A percentile compares a stretch with the other conserved stretches of the same genome.
These are phyloP conservation scores for Lepidium didymum DNA, from an alignment of 345 rosid genomes.

Conservation along the genomic window DNA sequence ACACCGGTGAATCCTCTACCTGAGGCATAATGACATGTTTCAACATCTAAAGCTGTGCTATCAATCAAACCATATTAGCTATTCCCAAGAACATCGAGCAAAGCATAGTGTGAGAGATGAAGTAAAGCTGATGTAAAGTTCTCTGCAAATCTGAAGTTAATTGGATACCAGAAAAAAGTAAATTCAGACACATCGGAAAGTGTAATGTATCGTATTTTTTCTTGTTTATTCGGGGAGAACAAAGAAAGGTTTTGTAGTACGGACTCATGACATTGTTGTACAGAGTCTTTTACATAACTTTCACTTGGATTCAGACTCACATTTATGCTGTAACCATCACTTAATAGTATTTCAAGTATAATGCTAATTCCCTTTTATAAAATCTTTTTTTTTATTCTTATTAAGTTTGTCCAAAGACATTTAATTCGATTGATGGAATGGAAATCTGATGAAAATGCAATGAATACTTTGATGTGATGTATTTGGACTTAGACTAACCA, in stretches of 20 bases:
- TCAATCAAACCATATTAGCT: neutral
- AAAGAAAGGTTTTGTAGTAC: neutral
- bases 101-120: neutral
- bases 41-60: slow-evolving; percentile 14
- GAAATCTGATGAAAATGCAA: neutral
- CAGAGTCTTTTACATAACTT: slow-evolving; percentile 9
- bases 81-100: neutral
- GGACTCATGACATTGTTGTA: slow-evolving; percentile 12
- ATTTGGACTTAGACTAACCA: slow-evolving; percentile 5
- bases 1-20: neutral
- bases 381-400: neutral
- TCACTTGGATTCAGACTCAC: slow-evolving; percentile 14
- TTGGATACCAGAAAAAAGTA: neutral
- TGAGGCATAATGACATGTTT: slow-evolving; percentile 6
- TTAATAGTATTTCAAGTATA: slow-evolving; percentile 2
- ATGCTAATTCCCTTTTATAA: neutral
- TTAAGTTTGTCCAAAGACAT: neutral
- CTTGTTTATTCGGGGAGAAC: neutral
- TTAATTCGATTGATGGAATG: neutral
- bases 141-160: neutral
- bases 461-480: neutral
- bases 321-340: neutral
- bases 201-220: neutral
- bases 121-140: slow-evolving; percentile 17
- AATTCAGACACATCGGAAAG: neutral